A percentile compares a stretch with the other conserved stretches of the same genome.
These are phyloP conservation scores for Dictyostelium discoideum DNA, from an alignment of 78 protist species.

Conservation along the genomic window DNA sequence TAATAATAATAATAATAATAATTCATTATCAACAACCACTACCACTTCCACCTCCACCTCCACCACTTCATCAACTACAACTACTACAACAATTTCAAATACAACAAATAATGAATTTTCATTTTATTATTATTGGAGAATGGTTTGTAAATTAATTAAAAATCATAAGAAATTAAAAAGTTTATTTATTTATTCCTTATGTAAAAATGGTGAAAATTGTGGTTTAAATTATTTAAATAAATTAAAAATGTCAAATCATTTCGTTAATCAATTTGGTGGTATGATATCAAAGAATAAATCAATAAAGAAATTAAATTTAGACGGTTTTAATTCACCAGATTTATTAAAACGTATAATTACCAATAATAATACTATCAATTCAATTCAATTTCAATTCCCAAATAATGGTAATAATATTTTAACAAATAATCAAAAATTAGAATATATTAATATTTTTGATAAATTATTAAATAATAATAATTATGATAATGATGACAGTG, in stretches of 20 bases:
- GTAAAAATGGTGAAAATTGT: neutral
- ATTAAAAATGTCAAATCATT: neutral
- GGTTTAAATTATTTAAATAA: conserved; percentile 1
- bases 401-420: neutral
- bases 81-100: too few relatives aligned
- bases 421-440: neutral
- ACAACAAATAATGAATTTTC: neutral
- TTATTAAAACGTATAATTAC: neutral
- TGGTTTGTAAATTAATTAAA: neutral
- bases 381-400: neutral
- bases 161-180: neutral
- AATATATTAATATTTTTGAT: neutral
- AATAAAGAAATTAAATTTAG: neutral
- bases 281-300: conserved; percentile 10
- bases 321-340: neutral
- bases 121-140: neutral
- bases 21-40: too few relatives aligned
- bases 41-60: too few relatives aligned
- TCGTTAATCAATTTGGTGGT: neutral
- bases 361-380: neutral
- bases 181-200: neutral
- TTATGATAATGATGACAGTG: neutral
- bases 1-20: neutral
- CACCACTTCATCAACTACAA: too few relatives aligned
- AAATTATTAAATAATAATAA: neutral